Evolutionary conservation across 2,329 filamentous ascomycete species (phyloP).

Genomic region (Aspergillus sp.): DNA sequence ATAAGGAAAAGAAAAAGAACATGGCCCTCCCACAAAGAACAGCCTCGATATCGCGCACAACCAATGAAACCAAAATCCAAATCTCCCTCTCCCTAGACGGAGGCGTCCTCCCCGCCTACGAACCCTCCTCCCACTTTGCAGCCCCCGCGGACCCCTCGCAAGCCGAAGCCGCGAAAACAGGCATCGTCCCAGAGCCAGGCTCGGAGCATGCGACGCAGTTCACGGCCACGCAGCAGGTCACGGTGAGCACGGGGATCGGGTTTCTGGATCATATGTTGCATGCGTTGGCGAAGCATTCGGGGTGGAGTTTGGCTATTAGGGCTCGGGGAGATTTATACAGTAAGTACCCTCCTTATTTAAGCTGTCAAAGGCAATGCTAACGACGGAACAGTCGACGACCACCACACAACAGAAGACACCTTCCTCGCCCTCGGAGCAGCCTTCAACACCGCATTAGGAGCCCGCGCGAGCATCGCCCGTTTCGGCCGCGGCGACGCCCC

Average conservation of each 20-base stretch:
- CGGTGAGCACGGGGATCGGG: conserved; percentile 85
- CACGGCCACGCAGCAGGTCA: conserved; percentile 76
- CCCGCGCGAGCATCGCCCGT: conserved; percentile 70
- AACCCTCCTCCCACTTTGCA: conserved; percentile 48
- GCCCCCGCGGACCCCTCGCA: conserved; percentile 50
- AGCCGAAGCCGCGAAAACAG: conserved; percentile 42
- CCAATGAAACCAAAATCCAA: conserved; percentile 97
- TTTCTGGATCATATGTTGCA: conserved; percentile 99
- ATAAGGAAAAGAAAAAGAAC: neutral
- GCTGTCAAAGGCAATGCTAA: neutral
- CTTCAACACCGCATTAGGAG: conserved; percentile 71
- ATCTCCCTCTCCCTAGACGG: conserved; percentile 90
- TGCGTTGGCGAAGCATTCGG: conserved; percentile 88
- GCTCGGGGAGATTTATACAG: conserved; percentile 88
- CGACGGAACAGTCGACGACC: conserved; percentile 69
- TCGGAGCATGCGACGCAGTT: conserved; percentile 73
- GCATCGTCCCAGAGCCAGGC: conserved; percentile 32
- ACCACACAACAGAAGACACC: conserved; percentile 94
- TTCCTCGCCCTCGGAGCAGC: conserved; percentile 83
- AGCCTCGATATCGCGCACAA: conserved; percentile 74
- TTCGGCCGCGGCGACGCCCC: conserved; percentile 91
- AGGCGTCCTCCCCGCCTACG: conserved; percentile 49
- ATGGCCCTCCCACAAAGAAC: conserved; percentile 53
- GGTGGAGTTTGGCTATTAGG: conserved; percentile 78
- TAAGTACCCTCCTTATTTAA: conserved; percentile 37